Evolutionary conservation across 345 rosid genomes (phyloP), one percentile per base, ranked within the genome.

Genomic region (Capsella bursapastoris): DNA sequence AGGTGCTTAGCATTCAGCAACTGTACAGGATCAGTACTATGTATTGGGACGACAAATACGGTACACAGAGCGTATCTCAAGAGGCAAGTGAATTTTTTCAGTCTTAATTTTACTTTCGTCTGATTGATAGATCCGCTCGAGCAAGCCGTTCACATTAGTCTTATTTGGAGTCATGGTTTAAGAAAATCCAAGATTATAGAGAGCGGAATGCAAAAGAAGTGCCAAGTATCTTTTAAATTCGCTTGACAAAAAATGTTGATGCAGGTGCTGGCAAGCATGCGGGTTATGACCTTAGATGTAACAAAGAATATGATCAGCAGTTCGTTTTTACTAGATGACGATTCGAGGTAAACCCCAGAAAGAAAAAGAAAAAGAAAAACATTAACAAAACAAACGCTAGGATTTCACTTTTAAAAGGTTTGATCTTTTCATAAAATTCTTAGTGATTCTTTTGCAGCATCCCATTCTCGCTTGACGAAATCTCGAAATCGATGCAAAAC

Each of bases 31-130:
- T 95, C 80, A 86, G 98, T 78, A 89, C 96, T 55, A 92, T 92
- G 98, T 95, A 95, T 74, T 95, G 91, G 88, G 99, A 95, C 64
- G 97, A 92, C 84, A 95, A 92, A 77, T 95, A 95, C 35, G 94
- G 97, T 44, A 92, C 97, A 22, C 99, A 86, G 31, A 92, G 87
- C 51, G 98, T 92, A 64, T 92, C 99, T 59, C 73, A 96, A 57
- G 97, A 95, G 69, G 99, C 91, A 87, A 86, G 89, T 82, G 27
- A 18, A 45, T 50, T 35, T 13, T 32, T 53, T 10, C 7, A 5
- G 29, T 45, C 57, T 37, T 49, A 50, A 50, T 58, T 59, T 58
- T 34, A 41, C 49, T 7, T 16, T 61, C 56, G 53, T 52, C 10
- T 53, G 35, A 40, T 43, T 52, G 9, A 52, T 38, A 7, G 65